Base-by-base conservation (phyloP, 2,329 filamentous ascomycete species). In the Dactylellina sp. region DNA sequence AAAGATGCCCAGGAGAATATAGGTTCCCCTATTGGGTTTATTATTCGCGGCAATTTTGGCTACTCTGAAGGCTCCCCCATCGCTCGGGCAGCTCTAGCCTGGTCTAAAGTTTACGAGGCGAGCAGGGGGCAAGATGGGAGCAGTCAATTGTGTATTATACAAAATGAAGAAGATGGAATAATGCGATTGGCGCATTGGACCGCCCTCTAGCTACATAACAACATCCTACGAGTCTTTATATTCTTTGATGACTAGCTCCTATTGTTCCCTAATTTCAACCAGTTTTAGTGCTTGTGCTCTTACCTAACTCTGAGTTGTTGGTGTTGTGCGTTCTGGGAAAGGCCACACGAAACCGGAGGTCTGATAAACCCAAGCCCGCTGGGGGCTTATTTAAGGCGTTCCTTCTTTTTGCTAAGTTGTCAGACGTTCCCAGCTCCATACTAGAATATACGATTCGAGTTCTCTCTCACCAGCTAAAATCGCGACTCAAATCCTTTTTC, bases 11-110 rank as follows among this genome's bases (percentile, higher is more conserved):
- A 12, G 12, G 28, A 18, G 1, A 39, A 49, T 32, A 7, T 2
- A 16, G 32, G 20, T n/a, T 60, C 25, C 14, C 42, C 50, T 24
- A 53, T 64, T 37, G 68, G 68, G 0, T 72, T 72, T 35, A 37
- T 72, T 22, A 44, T 72, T 46, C 60, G 68, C 2, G 60, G 60
- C 1, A 65, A 56, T 52, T 72, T 72, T 28, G 60, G 68, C 3
- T 72, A 60, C 35, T 14, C 25, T 11, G 53, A 61, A 9, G 68
- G 53, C 6, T 12, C 9, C 2, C 61, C 68, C 0, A 53, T 72
- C 2, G 68, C 68, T 4, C 44, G 50, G n/a, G 68, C 60, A 22
- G 68, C 40, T 40, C 53, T 72, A 22, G 60, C 60, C 2, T 72
- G 68, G 68, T 35, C 53, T 7, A 53, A 49, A 44, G 47, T 37